These are phyloP conservation scores for Tagetes erecta DNA, from an alignment of 129 eudicot genomes.

Conservation along the genomic window DNA sequence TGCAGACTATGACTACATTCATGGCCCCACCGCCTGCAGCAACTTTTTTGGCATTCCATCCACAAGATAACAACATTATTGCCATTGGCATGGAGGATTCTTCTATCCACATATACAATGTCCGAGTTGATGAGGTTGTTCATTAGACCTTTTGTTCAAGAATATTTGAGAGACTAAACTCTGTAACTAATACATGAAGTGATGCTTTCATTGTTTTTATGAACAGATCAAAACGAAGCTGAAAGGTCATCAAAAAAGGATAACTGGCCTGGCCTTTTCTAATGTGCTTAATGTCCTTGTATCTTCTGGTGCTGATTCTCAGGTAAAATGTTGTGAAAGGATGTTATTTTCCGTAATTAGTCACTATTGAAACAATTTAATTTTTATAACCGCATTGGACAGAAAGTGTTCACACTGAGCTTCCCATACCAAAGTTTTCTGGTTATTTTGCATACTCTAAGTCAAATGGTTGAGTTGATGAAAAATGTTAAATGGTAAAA, in stretches of 20 bases:
- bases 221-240: slow-evolving; percentile 71
- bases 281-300: slow-evolving; percentile 71
- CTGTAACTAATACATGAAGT: not conserved
- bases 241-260: slow-evolving; percentile 78
- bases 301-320: slow-evolving; percentile 93
- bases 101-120: slow-evolving; percentile 76
- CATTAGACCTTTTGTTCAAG: slow-evolving; percentile 2
- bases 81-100: slow-evolving; percentile 93
- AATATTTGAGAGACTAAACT: not conserved
- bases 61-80: slow-evolving; percentile 80
- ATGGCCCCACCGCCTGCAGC: slow-evolving; percentile 91
- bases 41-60: slow-evolving; percentile 82
- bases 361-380: too few species aligned
- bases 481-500: not conserved
- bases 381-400: too few species aligned
- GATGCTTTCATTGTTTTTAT: slow-evolving; percentile 18
- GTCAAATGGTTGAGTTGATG: not conserved
- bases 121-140: slow-evolving; percentile 74
- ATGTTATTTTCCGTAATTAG: too few species aligned
- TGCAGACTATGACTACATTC: slow-evolving; percentile 75
- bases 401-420: not conserved
- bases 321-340: slow-evolving; percentile 38
- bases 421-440: not conserved
- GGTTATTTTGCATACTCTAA: not conserved
- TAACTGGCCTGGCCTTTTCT: slow-evolving; percentile 83